Evolutionary conservation across 1,139 yeast genomes (phyloP).

Genomic region (Yamadazyma dendronema): DNA sequence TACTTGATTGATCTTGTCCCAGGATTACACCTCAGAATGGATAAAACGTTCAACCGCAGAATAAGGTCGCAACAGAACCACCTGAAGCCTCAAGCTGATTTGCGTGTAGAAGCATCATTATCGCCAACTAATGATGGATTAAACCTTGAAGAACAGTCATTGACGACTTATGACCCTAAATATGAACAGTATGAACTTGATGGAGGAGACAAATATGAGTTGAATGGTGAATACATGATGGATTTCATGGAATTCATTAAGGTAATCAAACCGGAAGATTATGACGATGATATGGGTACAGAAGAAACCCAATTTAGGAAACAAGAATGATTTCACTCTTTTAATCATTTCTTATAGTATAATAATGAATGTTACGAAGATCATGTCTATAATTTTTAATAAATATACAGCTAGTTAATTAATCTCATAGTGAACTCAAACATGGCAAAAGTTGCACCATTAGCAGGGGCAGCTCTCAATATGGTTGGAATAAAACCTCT

Average conservation of each 20-base stretch:
- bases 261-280: slow-evolving; percentile 43
- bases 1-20: slow-evolving; percentile 45
- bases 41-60: slow-evolving; percentile 39
- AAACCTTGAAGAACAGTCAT: neutral
- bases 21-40: slow-evolving; percentile 47
- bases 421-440: slow-evolving; percentile 84
- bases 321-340: too few species aligned
- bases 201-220: slow-evolving; percentile 52
- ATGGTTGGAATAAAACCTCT: slow-evolving; percentile 89
- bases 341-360: too few species aligned
- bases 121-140: slow-evolving; percentile 15
- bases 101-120: slow-evolving; percentile 21
- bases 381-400: slow-evolving; percentile 3
- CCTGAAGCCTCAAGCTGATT: slow-evolving; percentile 7
- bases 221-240: slow-evolving; percentile 50
- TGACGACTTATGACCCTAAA: slow-evolving; percentile 11
- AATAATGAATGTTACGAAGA: slow-evolving; percentile 2
- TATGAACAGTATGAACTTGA: slow-evolving; percentile 39
- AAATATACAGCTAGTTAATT: slow-evolving; percentile 17
- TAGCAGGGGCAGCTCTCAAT: slow-evolving; percentile 94
- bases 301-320: neutral
- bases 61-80: slow-evolving; percentile 19
- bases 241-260: slow-evolving; percentile 49
- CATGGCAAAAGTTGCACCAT: slow-evolving; percentile 92
- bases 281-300: slow-evolving; percentile 19